These are phyloP conservation scores for Botrytis galanthina DNA, from an alignment of 2,329 filamentous ascomycete genomes.

Conservation along the genomic window DNA sequence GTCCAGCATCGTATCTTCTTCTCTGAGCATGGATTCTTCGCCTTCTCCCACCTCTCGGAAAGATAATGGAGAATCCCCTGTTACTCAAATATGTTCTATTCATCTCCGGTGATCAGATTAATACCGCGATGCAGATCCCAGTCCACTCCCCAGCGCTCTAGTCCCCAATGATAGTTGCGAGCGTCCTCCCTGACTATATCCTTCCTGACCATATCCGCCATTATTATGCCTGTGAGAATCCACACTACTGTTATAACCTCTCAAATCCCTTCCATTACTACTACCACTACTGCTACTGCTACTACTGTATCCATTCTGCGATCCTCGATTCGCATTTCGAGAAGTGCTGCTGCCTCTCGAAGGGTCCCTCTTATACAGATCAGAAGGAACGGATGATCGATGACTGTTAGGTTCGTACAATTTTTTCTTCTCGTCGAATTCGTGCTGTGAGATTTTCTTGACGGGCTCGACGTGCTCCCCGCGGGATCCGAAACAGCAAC, in stretches of 20 bases:
- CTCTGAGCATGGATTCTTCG: background rate
- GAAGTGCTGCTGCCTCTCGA: background rate
- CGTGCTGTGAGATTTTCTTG: background rate
- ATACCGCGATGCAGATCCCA: background rate
- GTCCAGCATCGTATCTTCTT: background rate
- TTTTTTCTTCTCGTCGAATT: background rate
- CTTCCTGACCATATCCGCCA: background rate
- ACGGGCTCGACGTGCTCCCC: background rate
- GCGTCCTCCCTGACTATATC: background rate
- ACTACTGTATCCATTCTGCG: too few species aligned
- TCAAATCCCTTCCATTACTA: too few species aligned
- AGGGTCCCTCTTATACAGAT: too few species aligned
- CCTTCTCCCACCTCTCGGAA: background rate
- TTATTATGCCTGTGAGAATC: too few species aligned
- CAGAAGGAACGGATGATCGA: background rate
- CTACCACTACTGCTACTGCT: too few species aligned
- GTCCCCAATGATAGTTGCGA: background rate
- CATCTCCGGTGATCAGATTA: background rate
- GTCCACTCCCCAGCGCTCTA: background rate
- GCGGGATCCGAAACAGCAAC: background rate
- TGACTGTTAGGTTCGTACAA: background rate
- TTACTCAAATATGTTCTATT: background rate
- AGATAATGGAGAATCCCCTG: background rate
- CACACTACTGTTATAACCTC: too few species aligned
- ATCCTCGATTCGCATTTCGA: background rate